Conservation (phyloP, 305 asterid genomes). For the Fraxinus ornus region DNA sequence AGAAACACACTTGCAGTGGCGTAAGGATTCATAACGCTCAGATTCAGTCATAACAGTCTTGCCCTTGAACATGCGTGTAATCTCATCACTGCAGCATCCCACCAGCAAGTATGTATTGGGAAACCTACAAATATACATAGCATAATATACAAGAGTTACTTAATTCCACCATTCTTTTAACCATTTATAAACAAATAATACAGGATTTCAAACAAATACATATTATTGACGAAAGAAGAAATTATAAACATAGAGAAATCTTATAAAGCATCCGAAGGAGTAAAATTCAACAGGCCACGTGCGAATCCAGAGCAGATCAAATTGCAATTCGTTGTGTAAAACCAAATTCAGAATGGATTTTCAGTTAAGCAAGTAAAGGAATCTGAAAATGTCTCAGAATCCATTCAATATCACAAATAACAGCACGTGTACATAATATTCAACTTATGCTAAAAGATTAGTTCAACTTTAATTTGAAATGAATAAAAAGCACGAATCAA, state of each 20-base stretch:
- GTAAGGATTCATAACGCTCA: constrained; percentile 92
- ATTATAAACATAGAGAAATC: constrained; percentile 1
- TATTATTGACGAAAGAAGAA: neutral
- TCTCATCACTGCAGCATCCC: constrained; percentile 91
- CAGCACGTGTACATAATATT: neutral
- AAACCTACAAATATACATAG: constrained; percentile 46
- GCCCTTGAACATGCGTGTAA: constrained; percentile 87
- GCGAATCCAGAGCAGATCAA: constrained; percentile 15
- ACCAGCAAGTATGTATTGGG: constrained; percentile 81
- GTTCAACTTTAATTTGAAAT: neutral
- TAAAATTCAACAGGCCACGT: neutral
- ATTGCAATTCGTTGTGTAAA: neutral
- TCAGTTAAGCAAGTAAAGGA: neutral
- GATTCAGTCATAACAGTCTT: constrained; percentile 84
- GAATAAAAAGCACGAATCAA: neutral
- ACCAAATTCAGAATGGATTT: neutral
- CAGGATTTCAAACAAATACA: neutral
- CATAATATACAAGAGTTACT: neutral
- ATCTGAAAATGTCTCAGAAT: too few species aligned
- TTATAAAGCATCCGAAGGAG: neutral
- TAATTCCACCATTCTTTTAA: neutral
- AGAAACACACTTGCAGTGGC: constrained; percentile 84
- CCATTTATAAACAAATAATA: neutral
- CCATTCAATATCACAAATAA: constrained; percentile 6
- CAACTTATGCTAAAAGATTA: neutral